Conservation (phyloP, 2,329 filamentous ascomycete species). For the Lecanicillium sp. region DNA sequence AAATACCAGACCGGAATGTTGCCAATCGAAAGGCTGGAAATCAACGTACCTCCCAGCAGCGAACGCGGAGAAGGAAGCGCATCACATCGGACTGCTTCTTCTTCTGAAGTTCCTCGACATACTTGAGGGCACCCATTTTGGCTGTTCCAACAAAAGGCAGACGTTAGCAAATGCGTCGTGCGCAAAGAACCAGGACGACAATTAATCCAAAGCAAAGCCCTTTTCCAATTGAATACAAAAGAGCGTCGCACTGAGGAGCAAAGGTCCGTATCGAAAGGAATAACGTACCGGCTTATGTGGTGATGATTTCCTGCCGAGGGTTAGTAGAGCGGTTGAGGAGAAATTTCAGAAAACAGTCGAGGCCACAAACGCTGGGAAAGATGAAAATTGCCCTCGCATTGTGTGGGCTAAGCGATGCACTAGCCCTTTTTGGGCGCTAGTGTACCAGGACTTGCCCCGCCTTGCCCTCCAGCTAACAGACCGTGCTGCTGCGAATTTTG, state of each 20-base stretch:
- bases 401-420: constrained; percentile 31
- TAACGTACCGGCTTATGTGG: constrained; percentile 29
- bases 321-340: constrained; percentile 27
- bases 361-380: constrained; percentile 23
- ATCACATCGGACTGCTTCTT: constrained; percentile 99
- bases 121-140: constrained; percentile 99
- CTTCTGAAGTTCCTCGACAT: constrained; percentile 99
- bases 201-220: neutral
- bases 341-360: constrained; percentile 18
- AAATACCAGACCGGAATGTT: constrained; percentile 13
- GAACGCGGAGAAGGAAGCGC: constrained; percentile 98
- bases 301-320: constrained; percentile 26
- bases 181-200: too few relatives aligned
- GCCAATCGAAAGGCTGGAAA: constrained; percentile 9
- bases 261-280: too few relatives aligned
- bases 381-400: constrained; percentile 23
- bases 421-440: constrained; percentile 19
- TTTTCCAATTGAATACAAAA: neutral
- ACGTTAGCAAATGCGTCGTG: constrained; percentile 17
- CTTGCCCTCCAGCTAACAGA: constrained; percentile 10
- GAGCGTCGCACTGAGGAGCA: too few relatives aligned
- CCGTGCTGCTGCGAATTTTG: neutral
- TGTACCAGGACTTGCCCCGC: constrained; percentile 20
- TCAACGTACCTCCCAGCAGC: constrained; percentile 98
- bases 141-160: constrained; percentile 30